Base-by-base conservation (phyloP, 176 grass and related monocot genomes). In the Urochloa ruziziensis region DNA sequence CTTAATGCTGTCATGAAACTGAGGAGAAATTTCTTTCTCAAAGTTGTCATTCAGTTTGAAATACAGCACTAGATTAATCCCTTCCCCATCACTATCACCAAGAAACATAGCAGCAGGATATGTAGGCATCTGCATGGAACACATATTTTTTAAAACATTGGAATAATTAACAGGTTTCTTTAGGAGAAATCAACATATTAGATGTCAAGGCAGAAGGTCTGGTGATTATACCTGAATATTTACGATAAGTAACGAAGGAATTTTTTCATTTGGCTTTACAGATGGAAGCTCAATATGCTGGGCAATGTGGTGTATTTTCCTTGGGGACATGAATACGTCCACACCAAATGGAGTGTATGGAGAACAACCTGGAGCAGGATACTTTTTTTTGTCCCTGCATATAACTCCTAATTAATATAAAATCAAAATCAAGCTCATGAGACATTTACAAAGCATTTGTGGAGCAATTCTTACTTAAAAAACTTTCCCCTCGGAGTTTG, bases 101-200 rank as follows among this genome's bases (percentile, higher is more conserved):
- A 99, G 96, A 74, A 96, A 96, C 85, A 99, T 83, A 73, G 93
- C 87, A 86, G 96, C 86, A 83, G 96, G 96, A 90, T 99, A 99
- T 70, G 93, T 96, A 77, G 96, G 96, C 79, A 99, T 90, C 96
- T 96, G 74, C 43, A 33, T 61, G 75, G 62, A 77, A 80, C 16
- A 65, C 17, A 54, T 77, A 72, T 79, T 70, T 74, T 0, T 81
- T n/a, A n/a, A 54, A 52, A 64, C 30, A 40, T 37, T 58, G 35
- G n/a, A 82, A 72, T 15, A 6, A 6, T 30, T 70, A 64, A 40
- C 40, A 70, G 34, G 8, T 40, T 17, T 57, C 7, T 24, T 57
- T 57, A 57, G 7, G 23, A 10, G 53, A 59, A 6, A 25, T 30
- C 70, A 70, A 51, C 42, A 71, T 43, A 9, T 34, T 14, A 28